Evolutionary conservation across 371 early-diverging fungal species (phyloP).

Genomic region (Rhizomucor pusillus): DNA sequence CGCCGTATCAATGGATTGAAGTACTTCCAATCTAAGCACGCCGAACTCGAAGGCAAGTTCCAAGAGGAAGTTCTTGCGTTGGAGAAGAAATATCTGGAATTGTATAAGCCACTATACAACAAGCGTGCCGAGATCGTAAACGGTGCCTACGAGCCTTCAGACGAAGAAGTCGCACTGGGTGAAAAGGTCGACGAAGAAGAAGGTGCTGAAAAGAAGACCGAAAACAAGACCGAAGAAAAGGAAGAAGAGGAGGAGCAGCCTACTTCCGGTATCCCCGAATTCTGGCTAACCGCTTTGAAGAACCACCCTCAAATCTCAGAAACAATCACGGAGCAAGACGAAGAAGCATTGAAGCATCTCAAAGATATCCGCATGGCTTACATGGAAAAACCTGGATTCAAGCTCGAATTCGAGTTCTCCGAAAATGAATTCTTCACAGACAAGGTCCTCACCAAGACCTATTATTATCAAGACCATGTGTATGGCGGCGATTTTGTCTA

Average conservation of each 20-base stretch:
- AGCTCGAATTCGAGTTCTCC: slow-evolving; percentile 86
- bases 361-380: slow-evolving; percentile 82
- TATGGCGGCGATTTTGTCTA: slow-evolving; percentile 80
- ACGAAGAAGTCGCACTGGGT: slow-evolving; percentile 74
- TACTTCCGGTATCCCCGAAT: slow-evolving; percentile 63
- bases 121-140: slow-evolving; percentile 77
- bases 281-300: slow-evolving; percentile 93
- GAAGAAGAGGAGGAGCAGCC: slow-evolving; percentile 19
- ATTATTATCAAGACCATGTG: slow-evolving; percentile 77
- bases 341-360: slow-evolving; percentile 79
- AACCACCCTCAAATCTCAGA: slow-evolving; percentile 79
- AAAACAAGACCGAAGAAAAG: slow-evolving; percentile 33
- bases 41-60: slow-evolving; percentile 81
- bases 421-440: slow-evolving; percentile 91
- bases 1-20: slow-evolving; percentile 83
- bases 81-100: slow-evolving; percentile 90
- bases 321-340: slow-evolving; percentile 87
- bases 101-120: slow-evolving; percentile 86
- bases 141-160: slow-evolving; percentile 86
- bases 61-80: slow-evolving; percentile 87
- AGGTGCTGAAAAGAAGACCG: slow-evolving; percentile 25
- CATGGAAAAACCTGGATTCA: slow-evolving; percentile 89
- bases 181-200: slow-evolving; percentile 60
- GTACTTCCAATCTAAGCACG: slow-evolving; percentile 81
- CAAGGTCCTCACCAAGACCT: slow-evolving; percentile 84